phyloP scores from a whole-genome alignment of 108 stramenopile genomes.

The Nannochloropsis oceanica region DNA sequence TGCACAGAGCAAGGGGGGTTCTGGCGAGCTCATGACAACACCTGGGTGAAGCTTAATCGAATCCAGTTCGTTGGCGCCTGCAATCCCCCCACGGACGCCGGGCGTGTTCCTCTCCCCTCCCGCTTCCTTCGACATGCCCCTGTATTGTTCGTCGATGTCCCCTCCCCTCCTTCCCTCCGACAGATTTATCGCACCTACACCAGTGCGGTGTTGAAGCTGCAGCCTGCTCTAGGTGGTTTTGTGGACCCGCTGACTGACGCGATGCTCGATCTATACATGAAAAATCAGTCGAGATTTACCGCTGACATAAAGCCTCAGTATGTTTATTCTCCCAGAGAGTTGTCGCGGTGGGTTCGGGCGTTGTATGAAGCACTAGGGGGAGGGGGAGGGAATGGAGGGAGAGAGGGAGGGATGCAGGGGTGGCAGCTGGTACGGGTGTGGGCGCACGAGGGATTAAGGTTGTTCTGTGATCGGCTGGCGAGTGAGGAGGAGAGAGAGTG shows the following conservation, averaged over 20 bases:
- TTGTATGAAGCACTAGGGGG: conserved; percentile 71
- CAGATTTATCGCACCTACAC: conserved; percentile 94
- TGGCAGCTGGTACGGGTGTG: conserved; percentile 86
- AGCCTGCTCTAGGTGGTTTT: conserved; percentile 73
- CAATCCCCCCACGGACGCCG: conserved; percentile 97
- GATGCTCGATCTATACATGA: conserved; percentile 88
- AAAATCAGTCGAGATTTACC: conserved; percentile 70
- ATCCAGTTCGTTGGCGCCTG: conserved; percentile 89
- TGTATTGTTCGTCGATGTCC: conserved; percentile 89
- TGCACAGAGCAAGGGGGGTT: conserved; percentile 94
- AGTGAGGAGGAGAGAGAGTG: conserved; percentile 67
- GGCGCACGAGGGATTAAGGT: conserved; percentile 88
- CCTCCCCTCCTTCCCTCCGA: conserved; percentile 63
- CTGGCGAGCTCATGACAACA: conserved; percentile 69
- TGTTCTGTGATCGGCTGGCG: conserved; percentile 88
- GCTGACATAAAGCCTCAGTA: conserved; percentile 81
- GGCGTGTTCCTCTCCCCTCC: conserved; percentile 68
- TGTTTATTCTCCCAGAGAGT: conserved; percentile 94
- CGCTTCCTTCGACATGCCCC: conserved; percentile 92
- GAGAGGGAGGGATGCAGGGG: conserved; percentile 37
- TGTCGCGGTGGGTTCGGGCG: conserved; percentile 91
- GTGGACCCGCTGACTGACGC: conserved; percentile 78
- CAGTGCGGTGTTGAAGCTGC: conserved; percentile 79
- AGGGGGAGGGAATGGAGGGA: conserved; percentile 58
- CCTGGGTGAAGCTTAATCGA: conserved; percentile 76